Evolutionary conservation across 176 grass and related monocot genomes (phyloP), one percentile per base, ranked within the genome.

Genomic region (Oryza punctata): DNA sequence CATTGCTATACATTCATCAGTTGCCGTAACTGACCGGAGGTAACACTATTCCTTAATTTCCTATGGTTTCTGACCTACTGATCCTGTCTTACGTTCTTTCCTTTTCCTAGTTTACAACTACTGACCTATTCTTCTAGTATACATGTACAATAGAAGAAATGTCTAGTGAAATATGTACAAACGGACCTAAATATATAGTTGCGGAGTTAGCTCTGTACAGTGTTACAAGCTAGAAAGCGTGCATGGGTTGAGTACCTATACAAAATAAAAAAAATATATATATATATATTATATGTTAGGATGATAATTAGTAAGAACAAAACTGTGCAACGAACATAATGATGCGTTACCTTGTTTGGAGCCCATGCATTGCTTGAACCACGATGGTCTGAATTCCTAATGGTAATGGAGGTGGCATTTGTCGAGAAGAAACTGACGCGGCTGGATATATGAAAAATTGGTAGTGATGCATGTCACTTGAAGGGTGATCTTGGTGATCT

Each of bases 151-250:
- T 59, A 46, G 32, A 29, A 6, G 35, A 19, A 63, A 87, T 79
- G 7, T 41, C 45, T 82, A 77, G 41, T 67, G 27, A 43, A 63
- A 81, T 83, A 63, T 96, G 80, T 96, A 93, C 91, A 90, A 50
- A 72, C 30, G 28, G 30, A 65, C 91, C 59, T 79, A 85, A 35
- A 35, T 35, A 35, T 35, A 16, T 63, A 72, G 47, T 19, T 79
- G 43, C 78, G 9, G 82, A 67, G 81, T 69, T 87, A 94, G 92
- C 77, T 91, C 84, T 94, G 63, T 91, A 94, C 84, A 87, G 63
- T 82, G 70, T 29, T 50, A 47, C 52, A 13, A 43, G 18, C 81
- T 77, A 85, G 49, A 68, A 72, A 69, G 24, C 29, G 60, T 69
- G n/a, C 44, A 57, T 70, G 72, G 50, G 63, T 27, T 59, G 76